These are phyloP conservation scores for Acanthamoeba castellanii DNA, from an alignment of 208 protist genomes.

Conservation along the genomic window DNA sequence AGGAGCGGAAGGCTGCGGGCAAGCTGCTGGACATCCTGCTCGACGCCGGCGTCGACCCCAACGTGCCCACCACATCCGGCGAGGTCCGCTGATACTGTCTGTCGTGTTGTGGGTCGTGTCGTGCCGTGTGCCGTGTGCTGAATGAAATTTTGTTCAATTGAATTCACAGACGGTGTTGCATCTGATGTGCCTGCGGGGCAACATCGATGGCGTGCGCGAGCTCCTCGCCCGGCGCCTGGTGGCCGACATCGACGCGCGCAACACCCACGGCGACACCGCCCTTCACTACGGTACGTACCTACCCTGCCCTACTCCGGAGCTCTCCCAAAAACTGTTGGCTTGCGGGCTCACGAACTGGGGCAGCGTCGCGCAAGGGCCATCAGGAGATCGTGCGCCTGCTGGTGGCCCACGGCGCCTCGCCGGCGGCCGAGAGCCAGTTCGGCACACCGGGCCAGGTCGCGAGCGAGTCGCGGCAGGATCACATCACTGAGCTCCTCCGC, in stretches of 20 bases:
- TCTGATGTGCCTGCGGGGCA: not conserved
- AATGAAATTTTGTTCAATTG: not conserved
- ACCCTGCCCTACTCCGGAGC: no score
- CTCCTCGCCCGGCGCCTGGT: not conserved
- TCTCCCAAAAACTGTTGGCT: no score
- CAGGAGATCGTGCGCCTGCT: not conserved
- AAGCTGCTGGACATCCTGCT: not conserved
- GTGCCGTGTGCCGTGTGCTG: not conserved
- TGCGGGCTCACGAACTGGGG: no score
- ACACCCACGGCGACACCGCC: not conserved
- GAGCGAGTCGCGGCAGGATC: not conserved
- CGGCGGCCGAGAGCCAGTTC: not conserved
- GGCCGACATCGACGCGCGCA: not conserved
- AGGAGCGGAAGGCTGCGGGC: not conserved
- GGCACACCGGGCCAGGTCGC: not conserved
- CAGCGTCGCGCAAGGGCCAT: constrained; percentile 19
- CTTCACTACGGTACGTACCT: not conserved
- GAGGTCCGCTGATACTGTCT: not conserved
- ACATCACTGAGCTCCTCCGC: not conserved
- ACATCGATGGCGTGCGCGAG: not conserved
- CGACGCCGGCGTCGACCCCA: not conserved
- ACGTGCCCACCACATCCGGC: not conserved
- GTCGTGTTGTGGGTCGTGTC: not conserved
- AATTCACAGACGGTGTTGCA: not conserved
- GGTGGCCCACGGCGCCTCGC: not conserved